Evolutionary conservation across 805 yeast genomes (phyloP), one percentile per base, ranked within the genome.

Genomic region (Wickerhamomyces ciferrii): DNA sequence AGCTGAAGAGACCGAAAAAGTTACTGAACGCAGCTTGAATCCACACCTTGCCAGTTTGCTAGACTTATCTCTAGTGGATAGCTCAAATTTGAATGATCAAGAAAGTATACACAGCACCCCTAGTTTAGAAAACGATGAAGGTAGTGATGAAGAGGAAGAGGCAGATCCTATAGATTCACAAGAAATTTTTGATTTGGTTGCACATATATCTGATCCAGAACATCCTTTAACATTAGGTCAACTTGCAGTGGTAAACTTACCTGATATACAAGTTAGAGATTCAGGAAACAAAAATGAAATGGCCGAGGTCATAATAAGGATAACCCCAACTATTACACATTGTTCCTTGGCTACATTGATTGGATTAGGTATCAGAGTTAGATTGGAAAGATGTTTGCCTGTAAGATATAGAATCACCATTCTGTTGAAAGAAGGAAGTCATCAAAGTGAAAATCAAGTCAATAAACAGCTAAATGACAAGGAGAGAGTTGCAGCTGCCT

Each of bases 401-500:
- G 81, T 89, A 4, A 71, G 96, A 46, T 91, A 78, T 70, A 74
- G 98, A 53, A 81, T 89, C 48, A 78, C 82, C 14, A 85, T 94
- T 27, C 67, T 85, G 36, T 77, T 94, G 43, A 90, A 91, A 59
- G 87, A 88, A 56, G 98, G 98, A 1, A 79, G 96, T 1, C 99
- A 94, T 62, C 97, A 94, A 64, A 87, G 96, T 61, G 99, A 94
- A 62, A 79, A 78, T 53, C 99, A 94, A 62, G 98, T 94, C 20
- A 94, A 94, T 67, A 92, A 92, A 62, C 99, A 94, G 68, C 75
- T 94, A 49, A 94, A 94, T 60, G 99, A 94, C 62, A 94, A 94
- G 68, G 99, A 94, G 67, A 73, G 99, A 51, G 97, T 94, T 0
- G 95, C 96, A 29, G 99, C 99, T 24, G 99, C 99, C 0, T 91